Percentiles rank a stretch among this genome's conserved stretches.
Conservation (phyloP, 169 alveolate species). For the Plasmodium sp. region DNA sequence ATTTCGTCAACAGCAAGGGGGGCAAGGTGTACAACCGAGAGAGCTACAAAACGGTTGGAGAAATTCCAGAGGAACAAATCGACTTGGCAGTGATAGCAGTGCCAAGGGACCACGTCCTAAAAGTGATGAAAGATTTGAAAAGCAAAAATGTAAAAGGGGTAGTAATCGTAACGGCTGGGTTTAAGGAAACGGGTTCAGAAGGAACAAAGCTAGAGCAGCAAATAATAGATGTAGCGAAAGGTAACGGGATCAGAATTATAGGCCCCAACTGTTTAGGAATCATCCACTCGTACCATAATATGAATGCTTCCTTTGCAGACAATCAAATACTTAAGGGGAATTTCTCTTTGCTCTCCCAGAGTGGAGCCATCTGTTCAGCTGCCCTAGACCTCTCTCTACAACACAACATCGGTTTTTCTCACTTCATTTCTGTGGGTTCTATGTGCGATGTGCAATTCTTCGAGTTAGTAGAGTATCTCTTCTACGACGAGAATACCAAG, state of each 20-base stretch:
- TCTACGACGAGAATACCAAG: slow-evolving; percentile 81
- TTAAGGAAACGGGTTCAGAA: slow-evolving; percentile 82
- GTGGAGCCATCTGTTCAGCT: slow-evolving; percentile 88
- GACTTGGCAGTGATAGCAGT: slow-evolving; percentile 83
- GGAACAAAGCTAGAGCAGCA: slow-evolving; percentile 77
- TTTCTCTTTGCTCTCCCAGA: slow-evolving; percentile 82
- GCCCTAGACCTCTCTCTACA: slow-evolving; percentile 86
- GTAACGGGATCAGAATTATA: slow-evolving; percentile 76
- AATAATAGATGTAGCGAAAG: slow-evolving; percentile 74
- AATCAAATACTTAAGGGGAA: slow-evolving; percentile 74
- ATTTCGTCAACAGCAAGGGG: slow-evolving; percentile 78
- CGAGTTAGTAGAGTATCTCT: slow-evolving; percentile 81
- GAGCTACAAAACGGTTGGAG: slow-evolving; percentile 64
- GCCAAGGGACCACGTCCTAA: slow-evolving; percentile 76
- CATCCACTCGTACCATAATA: slow-evolving; percentile 72
- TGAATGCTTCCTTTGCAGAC: slow-evolving; percentile 83
- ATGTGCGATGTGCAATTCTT: slow-evolving; percentile 83
- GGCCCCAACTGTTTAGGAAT: slow-evolving; percentile 87
- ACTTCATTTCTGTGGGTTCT: slow-evolving; percentile 86
- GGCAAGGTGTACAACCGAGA: slow-evolving; percentile 67
- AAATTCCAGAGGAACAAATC: slow-evolving; percentile 46
- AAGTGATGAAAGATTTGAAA: slow-evolving; percentile 77
- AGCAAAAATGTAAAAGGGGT: slow-evolving; percentile 77
- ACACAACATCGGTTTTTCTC: slow-evolving; percentile 86
- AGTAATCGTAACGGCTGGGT: slow-evolving; percentile 84